A percentile compares a stretch with the other conserved stretches of the same genome.
These are phyloP conservation scores for Fomitopsis palustris DNA, from an alignment of 1,284 basidiomycete genomes.

Conservation along the genomic window DNA sequence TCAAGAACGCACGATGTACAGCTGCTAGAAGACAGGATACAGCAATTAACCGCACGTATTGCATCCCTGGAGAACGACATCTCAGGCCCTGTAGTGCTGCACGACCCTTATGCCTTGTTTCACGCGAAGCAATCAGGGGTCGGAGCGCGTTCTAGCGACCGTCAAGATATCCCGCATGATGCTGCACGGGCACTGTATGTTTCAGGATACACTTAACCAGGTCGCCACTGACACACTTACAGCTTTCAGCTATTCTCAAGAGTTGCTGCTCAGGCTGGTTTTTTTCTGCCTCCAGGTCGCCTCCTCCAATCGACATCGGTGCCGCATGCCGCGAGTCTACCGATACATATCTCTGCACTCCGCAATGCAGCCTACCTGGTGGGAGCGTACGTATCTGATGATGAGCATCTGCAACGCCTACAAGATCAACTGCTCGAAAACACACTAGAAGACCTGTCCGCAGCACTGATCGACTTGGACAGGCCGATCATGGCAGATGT, in stretches of 20 bases:
- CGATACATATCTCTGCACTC: slow-evolving; percentile 17
- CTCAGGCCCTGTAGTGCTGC: slow-evolving; percentile 1
- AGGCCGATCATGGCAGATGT: slow-evolving; percentile 34
- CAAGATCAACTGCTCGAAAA: slow-evolving; percentile 25
- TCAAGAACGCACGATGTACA: slow-evolving; percentile 24
- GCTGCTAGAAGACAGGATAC: slow-evolving; percentile 27
- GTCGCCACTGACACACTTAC: not conserved
- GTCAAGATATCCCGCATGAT: slow-evolving; percentile 12
- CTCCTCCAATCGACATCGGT: slow-evolving; percentile 13
- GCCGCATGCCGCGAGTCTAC: slow-evolving; percentile 5
- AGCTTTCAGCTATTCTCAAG: slow-evolving; percentile 33
- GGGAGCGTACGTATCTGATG: slow-evolving; percentile 21
- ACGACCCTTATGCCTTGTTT: slow-evolving; percentile 21
- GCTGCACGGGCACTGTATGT: slow-evolving; percentile 14
- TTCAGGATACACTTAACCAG: not conserved
- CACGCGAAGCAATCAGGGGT: slow-evolving; percentile 11
- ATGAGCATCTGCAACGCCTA: slow-evolving; percentile 15
- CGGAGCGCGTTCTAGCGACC: slow-evolving; percentile 11
- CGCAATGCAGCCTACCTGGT: slow-evolving; percentile 26
- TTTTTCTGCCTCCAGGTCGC: slow-evolving; percentile 27
- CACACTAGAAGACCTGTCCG: slow-evolving; percentile 24
- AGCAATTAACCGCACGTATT: slow-evolving; percentile 22
- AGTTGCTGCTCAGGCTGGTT: slow-evolving; percentile 31
- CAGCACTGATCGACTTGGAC: slow-evolving; percentile 25
- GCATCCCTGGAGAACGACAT: slow-evolving; percentile 20